Base-by-base conservation (phyloP, 257 asterid genomes). In the Paraleonurus japonicus region DNA sequence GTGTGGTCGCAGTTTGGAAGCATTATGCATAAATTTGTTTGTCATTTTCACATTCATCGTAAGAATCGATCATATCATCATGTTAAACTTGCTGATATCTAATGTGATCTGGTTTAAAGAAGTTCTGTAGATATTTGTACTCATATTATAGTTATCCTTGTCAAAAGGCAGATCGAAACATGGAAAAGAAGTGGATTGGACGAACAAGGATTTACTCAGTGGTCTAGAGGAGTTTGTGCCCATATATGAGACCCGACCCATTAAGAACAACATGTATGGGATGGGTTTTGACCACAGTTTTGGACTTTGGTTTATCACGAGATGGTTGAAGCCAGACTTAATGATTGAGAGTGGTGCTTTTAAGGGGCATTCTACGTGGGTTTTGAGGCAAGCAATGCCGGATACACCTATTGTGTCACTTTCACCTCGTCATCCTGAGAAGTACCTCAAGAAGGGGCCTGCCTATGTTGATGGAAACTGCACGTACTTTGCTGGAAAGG, bases 81-180 rank as follows among this genome's bases (percentile, higher is more conserved):
- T 22, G 59, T 59, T 70, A 32, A 47, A 55, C 39, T 4, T 51
- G 51, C 43, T 41, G 41, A 15, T 50, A 30, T 54, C 22, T 22
- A 15, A 64, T 37, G 26, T 33, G 37, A 59, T 65, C 58, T 47
- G 67, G 7, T n/a, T 65, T 10, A 53, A 78, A 53, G 61, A 22
- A 50, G 41, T 37, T 73, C 6, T 69, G 50, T 70, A 3, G 27
- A 70, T 59, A 59, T 80, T 51, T 77, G 65, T 60, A 61, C 84
- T 83, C 77, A 69, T 80, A 84, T 82, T 85, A 85, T 77, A 81
- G 73, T 75, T 86, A 71, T 88, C 90, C 85, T 88, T 89, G 85
- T 85, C 96, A 86, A 92, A 92, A 95, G 99, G 99, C 97, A 92
- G 99, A 92, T 84, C 98, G 92, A 95, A 92, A 92, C 96, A 83